These are phyloP conservation scores for Peribolospora baueri DNA, from an alignment of 768 basidiomycete species.

Conservation along the genomic window DNA sequence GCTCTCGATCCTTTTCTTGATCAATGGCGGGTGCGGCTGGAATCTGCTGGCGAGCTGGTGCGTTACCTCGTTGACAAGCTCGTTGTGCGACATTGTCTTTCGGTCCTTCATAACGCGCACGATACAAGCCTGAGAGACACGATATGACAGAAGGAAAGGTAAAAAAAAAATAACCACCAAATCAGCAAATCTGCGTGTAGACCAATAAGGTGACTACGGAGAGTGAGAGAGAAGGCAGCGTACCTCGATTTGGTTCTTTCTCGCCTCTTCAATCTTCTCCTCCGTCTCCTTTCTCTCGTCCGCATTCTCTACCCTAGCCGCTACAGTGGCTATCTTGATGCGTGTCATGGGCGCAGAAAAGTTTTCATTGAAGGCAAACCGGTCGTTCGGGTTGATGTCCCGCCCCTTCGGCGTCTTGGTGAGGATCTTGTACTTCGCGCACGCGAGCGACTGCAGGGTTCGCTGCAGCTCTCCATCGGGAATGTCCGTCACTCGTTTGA, in stretches of 20 bases:
- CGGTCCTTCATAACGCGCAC: slow-evolving; percentile 95
- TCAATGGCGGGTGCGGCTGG: slow-evolving; percentile 53
- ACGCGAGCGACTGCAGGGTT: slow-evolving; percentile 86
- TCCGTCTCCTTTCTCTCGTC: slow-evolving; percentile 79
- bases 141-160: background rate
- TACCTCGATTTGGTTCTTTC: slow-evolving; percentile 72
- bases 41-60: slow-evolving; percentile 64
- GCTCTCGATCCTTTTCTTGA: slow-evolving; percentile 82
- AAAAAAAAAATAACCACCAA: background rate
- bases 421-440: slow-evolving; percentile 75
- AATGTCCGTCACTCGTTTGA: slow-evolving; percentile 49
- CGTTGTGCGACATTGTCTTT: slow-evolving; percentile 66
- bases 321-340: slow-evolving; percentile 79
- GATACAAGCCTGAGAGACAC: slow-evolving; percentile 51
- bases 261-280: slow-evolving; percentile 72
- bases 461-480: slow-evolving; percentile 57
- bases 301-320: slow-evolving; percentile 58
- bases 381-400: slow-evolving; percentile 48
- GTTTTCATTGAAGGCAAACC: slow-evolving; percentile 65
- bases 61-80: slow-evolving; percentile 73
- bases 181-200: background rate
- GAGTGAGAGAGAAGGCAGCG: slow-evolving; percentile 8
- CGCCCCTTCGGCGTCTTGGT: slow-evolving; percentile 74
- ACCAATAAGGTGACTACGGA: background rate
- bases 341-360: slow-evolving; percentile 63